A percentile compares a stretch with the other conserved stretches of the same genome.
Conservation (phyloP, 1,284 basidiomycete genomes). For the Leccinum pachyderme region DNA sequence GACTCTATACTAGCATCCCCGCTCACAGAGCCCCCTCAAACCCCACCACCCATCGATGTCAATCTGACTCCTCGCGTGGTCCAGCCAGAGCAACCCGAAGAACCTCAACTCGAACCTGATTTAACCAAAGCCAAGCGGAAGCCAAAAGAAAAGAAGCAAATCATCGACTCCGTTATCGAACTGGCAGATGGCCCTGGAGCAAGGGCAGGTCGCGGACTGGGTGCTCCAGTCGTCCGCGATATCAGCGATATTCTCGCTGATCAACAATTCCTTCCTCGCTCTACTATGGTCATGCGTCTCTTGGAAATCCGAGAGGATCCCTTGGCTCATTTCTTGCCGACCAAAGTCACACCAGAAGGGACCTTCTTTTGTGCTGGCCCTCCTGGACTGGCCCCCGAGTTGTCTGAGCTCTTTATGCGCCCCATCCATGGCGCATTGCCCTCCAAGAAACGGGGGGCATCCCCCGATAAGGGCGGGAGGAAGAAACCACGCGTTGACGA, state of each 20-base stretch:
- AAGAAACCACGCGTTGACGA: slow-evolving; percentile 61
- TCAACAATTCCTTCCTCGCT: slow-evolving; percentile 81
- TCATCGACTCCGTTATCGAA: slow-evolving; percentile 82
- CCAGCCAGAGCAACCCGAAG: slow-evolving; percentile 39
- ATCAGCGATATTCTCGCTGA: slow-evolving; percentile 74
- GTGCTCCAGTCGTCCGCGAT: slow-evolving; percentile 59
- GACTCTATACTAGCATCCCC: slow-evolving; percentile 57
- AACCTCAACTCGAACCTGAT: slow-evolving; percentile 30
- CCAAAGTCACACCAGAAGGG: slow-evolving; percentile 64
- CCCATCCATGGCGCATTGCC: slow-evolving; percentile 51
- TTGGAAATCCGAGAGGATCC: slow-evolving; percentile 86
- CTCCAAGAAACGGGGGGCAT: slow-evolving; percentile 53
- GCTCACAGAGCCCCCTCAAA: slow-evolving; percentile 65
- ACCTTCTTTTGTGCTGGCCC: slow-evolving; percentile 81
- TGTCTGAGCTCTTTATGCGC: slow-evolving; percentile 81
- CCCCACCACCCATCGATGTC: slow-evolving; percentile 56
- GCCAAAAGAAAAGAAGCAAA: slow-evolving; percentile 71
- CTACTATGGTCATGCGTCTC: slow-evolving; percentile 77
- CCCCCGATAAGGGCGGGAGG: slow-evolving; percentile 54
- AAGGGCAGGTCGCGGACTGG: slow-evolving; percentile 50
- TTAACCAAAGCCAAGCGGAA: slow-evolving; percentile 49
- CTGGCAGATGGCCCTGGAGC: slow-evolving; percentile 70
- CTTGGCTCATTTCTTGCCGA: slow-evolving; percentile 81
- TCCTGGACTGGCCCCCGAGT: slow-evolving; percentile 76
- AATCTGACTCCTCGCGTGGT: slow-evolving; percentile 47